Evolutionary conservation across 306 rosid genomes (phyloP).

Genomic region (Lathyrus aphaca): DNA sequence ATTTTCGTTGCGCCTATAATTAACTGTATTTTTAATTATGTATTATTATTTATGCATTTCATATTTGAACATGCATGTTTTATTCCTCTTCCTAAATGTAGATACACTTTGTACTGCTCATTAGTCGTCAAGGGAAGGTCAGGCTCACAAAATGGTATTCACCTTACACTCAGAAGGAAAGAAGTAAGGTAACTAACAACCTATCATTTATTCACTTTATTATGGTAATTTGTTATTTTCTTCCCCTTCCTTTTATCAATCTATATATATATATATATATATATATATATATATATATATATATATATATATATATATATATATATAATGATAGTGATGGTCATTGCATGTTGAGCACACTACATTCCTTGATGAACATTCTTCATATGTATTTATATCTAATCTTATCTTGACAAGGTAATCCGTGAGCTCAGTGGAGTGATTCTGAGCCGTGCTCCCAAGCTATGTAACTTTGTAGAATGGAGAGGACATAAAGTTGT

Average conservation of each 20-base stretch:
- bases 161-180: conserved; percentile 88
- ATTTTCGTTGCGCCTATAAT: background rate
- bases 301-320: no score
- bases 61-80: conserved; percentile 24
- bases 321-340: background rate
- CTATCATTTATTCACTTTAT: background rate
- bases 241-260: background rate
- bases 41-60: background rate
- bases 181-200: conserved; percentile 65
- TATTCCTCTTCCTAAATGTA: conserved; percentile 42
- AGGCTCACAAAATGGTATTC: conserved; percentile 96
- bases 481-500: conserved; percentile 95
- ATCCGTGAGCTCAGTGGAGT: conserved; percentile 89
- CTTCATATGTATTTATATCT: conserved; percentile 18
- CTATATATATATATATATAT: background rate
- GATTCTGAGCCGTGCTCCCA: conserved; percentile 84
- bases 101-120: conserved; percentile 89
- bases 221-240: background rate
- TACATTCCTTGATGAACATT: conserved; percentile 14
- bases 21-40: background rate
- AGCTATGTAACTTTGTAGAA: conserved; percentile 92
- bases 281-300: no score
- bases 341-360: conserved; percentile 10
- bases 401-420: conserved; percentile 41
- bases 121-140: conserved; percentile 96